A percentile compares a stretch with the other conserved stretches of the same genome.
These are phyloP conservation scores for Kodamaea fungicola DNA, from an alignment of 1,139 yeast species.

Conservation along the genomic window DNA sequence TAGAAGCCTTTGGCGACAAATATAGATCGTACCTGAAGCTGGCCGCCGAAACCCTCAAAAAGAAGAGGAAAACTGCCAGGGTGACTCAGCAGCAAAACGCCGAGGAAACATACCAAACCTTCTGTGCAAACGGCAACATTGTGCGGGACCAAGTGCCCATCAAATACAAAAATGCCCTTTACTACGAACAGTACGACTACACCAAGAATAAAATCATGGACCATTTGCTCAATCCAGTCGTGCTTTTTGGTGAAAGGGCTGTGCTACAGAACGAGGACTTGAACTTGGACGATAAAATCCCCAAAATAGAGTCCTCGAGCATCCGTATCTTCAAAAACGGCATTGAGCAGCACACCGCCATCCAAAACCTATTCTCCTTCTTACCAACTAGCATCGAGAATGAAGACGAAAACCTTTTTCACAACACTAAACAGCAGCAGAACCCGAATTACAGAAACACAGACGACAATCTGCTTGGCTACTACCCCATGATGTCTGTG, in stretches of 20 bases:
- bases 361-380: slow-evolving; percentile 69
- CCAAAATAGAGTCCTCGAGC: slow-evolving; percentile 52
- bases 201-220: slow-evolving; percentile 74
- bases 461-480: slow-evolving; percentile 86
- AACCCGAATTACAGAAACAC: slow-evolving; percentile 46
- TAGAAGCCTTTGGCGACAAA: slow-evolving; percentile 18
- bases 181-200: slow-evolving; percentile 85
- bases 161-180: slow-evolving; percentile 70
- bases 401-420: slow-evolving; percentile 21
- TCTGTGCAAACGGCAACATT: slow-evolving; percentile 33
- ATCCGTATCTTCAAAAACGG: slow-evolving; percentile 80
- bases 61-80: slow-evolving; percentile 15
- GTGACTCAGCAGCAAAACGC: neutral
- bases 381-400: slow-evolving; percentile 49
- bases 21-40: slow-evolving; percentile 8
- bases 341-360: slow-evolving; percentile 56
- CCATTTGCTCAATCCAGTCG: slow-evolving; percentile 69
- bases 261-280: slow-evolving; percentile 24
- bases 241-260: slow-evolving; percentile 66
- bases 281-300: slow-evolving; percentile 21
- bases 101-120: slow-evolving; percentile 8
- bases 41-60: slow-evolving; percentile 13
- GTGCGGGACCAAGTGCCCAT: slow-evolving; percentile 87
- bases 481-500: slow-evolving; percentile 86
- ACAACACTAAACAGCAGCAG: slow-evolving; percentile 44